Conservation (phyloP, 2,329 filamentous ascomycete genomes). For the Xylariaceae sp. region DNA sequence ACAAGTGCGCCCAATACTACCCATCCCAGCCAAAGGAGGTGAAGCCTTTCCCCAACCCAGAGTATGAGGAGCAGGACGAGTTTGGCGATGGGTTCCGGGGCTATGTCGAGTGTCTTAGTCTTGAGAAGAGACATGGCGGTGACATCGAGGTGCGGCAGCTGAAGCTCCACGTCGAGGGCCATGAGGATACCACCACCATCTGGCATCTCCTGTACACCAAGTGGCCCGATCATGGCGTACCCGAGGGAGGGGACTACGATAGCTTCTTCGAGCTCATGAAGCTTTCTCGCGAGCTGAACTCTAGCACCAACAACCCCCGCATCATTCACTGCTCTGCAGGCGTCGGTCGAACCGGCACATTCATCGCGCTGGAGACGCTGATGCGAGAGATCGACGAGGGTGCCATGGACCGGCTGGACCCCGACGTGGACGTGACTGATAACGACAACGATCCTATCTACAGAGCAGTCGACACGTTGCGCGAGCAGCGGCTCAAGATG, state of each 20-base stretch:
- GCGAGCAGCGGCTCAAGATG: constrained; percentile 90
- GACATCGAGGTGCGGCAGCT: constrained; percentile 73
- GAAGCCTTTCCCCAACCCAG: constrained; percentile 41
- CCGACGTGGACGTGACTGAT: constrained; percentile 28
- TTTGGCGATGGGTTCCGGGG: constrained; percentile 65
- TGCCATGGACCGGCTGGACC: constrained; percentile 49
- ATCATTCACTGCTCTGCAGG: constrained; percentile 87
- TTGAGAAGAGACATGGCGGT: constrained; percentile 50
- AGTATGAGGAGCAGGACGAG: constrained; percentile 58
- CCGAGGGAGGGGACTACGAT: constrained; percentile 59
- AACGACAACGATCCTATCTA: constrained; percentile 60
- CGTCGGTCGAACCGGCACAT: constrained; percentile 89
- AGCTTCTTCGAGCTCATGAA: constrained; percentile 66
- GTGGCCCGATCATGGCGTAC: constrained; percentile 89
- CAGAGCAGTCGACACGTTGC: constrained; percentile 70
- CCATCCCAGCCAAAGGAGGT: constrained; percentile 36
- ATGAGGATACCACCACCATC: constrained; percentile 43
- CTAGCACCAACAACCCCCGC: constrained; percentile 60
- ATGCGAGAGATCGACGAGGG: constrained; percentile 75
- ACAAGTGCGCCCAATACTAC: constrained; percentile 91
- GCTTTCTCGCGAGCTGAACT: constrained; percentile 56
- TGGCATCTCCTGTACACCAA: constrained; percentile 81
- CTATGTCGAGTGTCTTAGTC: constrained; percentile 60
- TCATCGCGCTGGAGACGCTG: constrained; percentile 92
- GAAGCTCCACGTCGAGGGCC: constrained; percentile 46